These are phyloP conservation scores for Thymus mandschuricus DNA, from an alignment of 257 asterid genomes.

Conservation along the genomic window DNA sequence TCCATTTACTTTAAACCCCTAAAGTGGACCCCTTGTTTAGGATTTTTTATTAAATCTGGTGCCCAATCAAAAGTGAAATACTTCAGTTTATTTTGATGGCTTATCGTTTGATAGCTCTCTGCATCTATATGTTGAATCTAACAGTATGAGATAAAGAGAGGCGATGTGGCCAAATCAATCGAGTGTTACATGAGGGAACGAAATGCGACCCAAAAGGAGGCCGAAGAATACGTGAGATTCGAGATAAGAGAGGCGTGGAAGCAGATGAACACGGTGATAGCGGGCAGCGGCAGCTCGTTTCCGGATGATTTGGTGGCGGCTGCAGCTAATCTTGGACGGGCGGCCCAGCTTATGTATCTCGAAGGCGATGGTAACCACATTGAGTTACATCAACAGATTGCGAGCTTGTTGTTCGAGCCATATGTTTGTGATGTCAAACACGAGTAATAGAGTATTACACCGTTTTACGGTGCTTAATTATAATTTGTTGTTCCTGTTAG, in stretches of 20 bases:
- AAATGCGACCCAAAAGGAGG: constrained; percentile 30
- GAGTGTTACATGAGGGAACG: constrained; percentile 55
- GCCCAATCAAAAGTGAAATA: too few species aligned
- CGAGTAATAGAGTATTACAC: too few species aligned
- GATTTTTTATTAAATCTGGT: too few species aligned
- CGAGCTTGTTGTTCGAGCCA: constrained; percentile 38
- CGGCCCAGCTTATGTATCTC: constrained; percentile 51
- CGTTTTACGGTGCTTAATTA: not conserved
- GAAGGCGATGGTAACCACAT: constrained; percentile 52
- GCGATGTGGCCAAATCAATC: constrained; percentile 37
- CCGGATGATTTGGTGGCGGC: constrained; percentile 24
- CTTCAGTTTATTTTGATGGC: too few species aligned
- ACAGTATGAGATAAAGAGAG: constrained; percentile 23
- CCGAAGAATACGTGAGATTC: constrained; percentile 6
- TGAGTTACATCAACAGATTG: constrained; percentile 37
- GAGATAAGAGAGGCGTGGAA: constrained; percentile 34
- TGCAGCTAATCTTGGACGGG: constrained; percentile 49
- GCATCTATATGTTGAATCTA: too few species aligned
- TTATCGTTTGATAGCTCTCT: too few species aligned
- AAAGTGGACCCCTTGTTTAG: too few species aligned
- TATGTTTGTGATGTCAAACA: not conserved
- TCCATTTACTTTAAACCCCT: too few species aligned
- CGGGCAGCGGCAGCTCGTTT: constrained; percentile 11
- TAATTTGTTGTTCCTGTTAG: too few species aligned
- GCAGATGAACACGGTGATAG: constrained; percentile 37